Evolutionary conservation across 2,329 filamentous ascomycete species (phyloP).

Genomic region (Arthrobotrys sphaeroides): DNA sequence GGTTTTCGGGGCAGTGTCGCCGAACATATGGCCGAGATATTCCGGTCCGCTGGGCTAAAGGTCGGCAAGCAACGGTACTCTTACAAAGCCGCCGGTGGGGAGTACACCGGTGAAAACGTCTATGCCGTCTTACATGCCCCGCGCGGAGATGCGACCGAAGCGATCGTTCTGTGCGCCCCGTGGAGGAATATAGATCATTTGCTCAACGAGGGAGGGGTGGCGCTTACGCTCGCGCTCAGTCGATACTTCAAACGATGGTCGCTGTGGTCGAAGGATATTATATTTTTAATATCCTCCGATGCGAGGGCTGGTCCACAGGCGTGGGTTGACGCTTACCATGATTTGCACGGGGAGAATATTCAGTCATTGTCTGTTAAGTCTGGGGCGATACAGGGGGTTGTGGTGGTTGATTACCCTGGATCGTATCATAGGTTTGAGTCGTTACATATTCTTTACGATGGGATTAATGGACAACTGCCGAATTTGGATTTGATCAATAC

Average conservation of each 20-base stretch:
- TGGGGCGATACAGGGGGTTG: slow-evolving; percentile 87
- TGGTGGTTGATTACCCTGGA: slow-evolving; percentile 92
- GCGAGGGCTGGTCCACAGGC: slow-evolving; percentile 90
- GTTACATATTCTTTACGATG: slow-evolving; percentile 92
- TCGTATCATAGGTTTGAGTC: slow-evolving; percentile 80
- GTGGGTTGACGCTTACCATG: slow-evolving; percentile 98
- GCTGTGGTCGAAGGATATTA: slow-evolving; percentile 98
- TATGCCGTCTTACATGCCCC: slow-evolving; percentile 95
- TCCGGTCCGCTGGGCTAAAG: slow-evolving; percentile 83
- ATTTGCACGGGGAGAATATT: slow-evolving; percentile 79
- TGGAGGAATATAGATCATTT: slow-evolving; percentile 83
- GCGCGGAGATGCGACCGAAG: slow-evolving; percentile 93
- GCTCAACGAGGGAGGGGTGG: slow-evolving; percentile 86
- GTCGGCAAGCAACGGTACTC: slow-evolving; percentile 87
- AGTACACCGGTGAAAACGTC: slow-evolving; percentile 82
- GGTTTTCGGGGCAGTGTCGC: slow-evolving; percentile 64
- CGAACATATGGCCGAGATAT: slow-evolving; percentile 76
- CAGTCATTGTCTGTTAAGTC: slow-evolving; percentile 86
- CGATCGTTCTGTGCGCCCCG: slow-evolving; percentile 88
- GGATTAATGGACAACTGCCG: slow-evolving; percentile 91
- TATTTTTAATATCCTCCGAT: slow-evolving; percentile 87
- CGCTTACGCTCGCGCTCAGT: slow-evolving; percentile 83
- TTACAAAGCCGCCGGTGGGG: slow-evolving; percentile 79
- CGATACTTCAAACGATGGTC: slow-evolving; percentile 98
- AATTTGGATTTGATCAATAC: slow-evolving; percentile 97